Percentiles rank a stretch among this genome's conserved stretches.
Conservation (phyloP, 2,329 filamentous ascomycete genomes). For the Arthrinium phaeospermum region DNA sequence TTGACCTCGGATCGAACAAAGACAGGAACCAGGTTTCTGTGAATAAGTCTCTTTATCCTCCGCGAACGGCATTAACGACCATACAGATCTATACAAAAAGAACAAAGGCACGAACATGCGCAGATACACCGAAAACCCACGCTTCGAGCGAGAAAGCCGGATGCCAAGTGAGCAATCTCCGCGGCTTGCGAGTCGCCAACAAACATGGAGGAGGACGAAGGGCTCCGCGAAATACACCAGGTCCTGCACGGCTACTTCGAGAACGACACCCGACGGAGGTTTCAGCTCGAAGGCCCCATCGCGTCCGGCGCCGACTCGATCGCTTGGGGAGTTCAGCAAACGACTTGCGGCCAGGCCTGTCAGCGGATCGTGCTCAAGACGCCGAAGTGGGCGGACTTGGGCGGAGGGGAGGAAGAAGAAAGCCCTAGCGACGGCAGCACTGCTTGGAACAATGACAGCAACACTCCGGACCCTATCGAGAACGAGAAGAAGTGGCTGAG, state of each 20-base stretch:
- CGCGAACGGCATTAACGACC: not conserved
- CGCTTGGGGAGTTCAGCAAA: not conserved
- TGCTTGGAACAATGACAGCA: not conserved
- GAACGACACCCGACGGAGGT: not conserved
- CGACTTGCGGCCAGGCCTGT: not conserved
- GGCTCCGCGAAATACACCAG: not conserved
- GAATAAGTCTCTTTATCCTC: not conserved
- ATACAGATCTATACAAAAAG: not conserved
- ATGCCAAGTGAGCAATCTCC: not conserved
- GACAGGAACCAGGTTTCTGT: not conserved
- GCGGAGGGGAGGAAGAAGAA: not conserved
- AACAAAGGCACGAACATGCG: not conserved
- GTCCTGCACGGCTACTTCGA: slow-evolving; percentile 6
- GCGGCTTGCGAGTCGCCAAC: not conserved
- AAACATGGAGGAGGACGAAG: not conserved
- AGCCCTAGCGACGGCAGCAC: not conserved
- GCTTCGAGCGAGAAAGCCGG: not conserved
- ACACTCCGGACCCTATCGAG: not conserved
- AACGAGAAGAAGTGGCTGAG: slow-evolving; percentile 18
- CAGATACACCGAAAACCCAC: not conserved
- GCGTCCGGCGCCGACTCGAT: not conserved
- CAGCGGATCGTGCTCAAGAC: slow-evolving; percentile 15
- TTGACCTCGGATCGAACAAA: not conserved
- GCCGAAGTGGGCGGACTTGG: not conserved
- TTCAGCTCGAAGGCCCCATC: slow-evolving; percentile 1